Conservation (phyloP, 306 rosid genomes). For the Ochetophila trinervis region DNA sequence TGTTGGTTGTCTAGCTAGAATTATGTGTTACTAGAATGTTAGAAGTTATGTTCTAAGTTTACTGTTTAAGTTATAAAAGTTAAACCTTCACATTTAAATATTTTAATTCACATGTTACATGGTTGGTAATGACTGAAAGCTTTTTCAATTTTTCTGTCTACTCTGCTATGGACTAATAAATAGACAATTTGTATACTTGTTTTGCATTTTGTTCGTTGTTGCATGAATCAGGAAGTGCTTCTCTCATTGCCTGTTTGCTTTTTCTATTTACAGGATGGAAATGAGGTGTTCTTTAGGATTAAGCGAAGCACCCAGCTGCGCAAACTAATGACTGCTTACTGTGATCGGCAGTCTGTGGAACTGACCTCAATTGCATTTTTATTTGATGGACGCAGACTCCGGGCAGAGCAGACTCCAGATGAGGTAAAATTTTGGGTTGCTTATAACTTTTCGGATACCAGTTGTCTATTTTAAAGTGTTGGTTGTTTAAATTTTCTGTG, state of each 20-base stretch:
- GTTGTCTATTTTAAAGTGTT: not conserved
- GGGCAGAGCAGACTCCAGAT: constrained; percentile 60
- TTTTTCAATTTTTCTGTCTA: too few species aligned
- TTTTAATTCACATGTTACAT: too few species aligned
- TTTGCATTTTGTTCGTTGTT: too few species aligned
- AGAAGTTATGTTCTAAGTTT: too few species aligned
- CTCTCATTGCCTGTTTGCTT: not conserved
- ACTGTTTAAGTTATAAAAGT: too few species aligned
- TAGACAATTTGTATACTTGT: too few species aligned
- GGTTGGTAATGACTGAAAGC: too few species aligned
- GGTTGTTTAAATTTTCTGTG: not conserved
- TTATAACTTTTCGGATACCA: not conserved
- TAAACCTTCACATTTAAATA: too few species aligned
- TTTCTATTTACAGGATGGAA: constrained; percentile 44
- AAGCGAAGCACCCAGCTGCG: constrained; percentile 49
- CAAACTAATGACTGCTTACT: constrained; percentile 66
- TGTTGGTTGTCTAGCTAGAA: too few species aligned
- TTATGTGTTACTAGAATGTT: too few species aligned
- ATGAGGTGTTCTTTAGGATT: constrained; percentile 54
- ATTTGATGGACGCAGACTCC: constrained; percentile 65
- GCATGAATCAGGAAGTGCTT: too few species aligned
- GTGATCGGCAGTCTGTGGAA: constrained; percentile 50
- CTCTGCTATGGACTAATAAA: too few species aligned
- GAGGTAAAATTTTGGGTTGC: constrained; percentile 34
- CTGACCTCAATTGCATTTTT: constrained; percentile 64